phyloP scores from a whole-genome alignment of 495 filamentous ascomycete species.

The Cairneyella variabilis region DNA sequence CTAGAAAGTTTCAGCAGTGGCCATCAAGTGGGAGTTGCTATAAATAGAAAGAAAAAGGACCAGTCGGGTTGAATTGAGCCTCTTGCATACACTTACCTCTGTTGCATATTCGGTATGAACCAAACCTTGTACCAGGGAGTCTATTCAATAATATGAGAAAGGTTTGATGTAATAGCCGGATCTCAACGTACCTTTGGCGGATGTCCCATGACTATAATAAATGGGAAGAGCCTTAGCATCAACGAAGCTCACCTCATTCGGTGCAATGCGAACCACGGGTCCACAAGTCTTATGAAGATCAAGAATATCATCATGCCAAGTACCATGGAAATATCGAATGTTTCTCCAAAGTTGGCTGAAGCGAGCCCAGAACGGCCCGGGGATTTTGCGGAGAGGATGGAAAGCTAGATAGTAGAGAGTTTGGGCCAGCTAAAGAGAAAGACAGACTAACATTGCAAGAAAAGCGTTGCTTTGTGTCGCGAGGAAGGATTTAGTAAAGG shows the following conservation, averaged over 20 bases:
- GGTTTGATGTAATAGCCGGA: conserved; percentile 7
- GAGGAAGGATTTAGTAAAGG: too few species aligned
- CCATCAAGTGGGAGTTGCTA: not conserved
- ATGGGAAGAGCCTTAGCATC: conserved; percentile 27
- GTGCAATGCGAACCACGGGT: conserved; percentile 35
- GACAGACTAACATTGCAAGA: too few species aligned
- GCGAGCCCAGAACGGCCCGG: conserved; percentile 19
- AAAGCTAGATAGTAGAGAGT: conserved; percentile 29
- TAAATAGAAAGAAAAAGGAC: too few species aligned
- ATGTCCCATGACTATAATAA: conserved; percentile 20
- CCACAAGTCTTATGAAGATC: conserved; percentile 33
- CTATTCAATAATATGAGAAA: not conserved
- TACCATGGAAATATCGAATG: conserved; percentile 14
- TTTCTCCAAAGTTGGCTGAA: conserved; percentile 28
- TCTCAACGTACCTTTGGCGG: conserved; percentile 26
- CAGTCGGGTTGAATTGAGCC: not conserved
- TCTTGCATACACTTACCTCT: conserved; percentile 28
- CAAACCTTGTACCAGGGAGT: conserved; percentile 24
- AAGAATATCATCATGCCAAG: conserved; percentile 16
- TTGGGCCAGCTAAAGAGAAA: too few species aligned
- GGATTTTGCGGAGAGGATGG: conserved; percentile 26
- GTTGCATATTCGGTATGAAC: conserved; percentile 28
- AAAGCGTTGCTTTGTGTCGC: too few species aligned
- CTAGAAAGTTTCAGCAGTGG: conserved; percentile 7
- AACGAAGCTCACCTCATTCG: conserved; percentile 36